Evolutionary conservation across 2,329 filamentous ascomycete genomes (phyloP), one percentile per base, ranked within the genome.

Genomic region (Cytospora piceae): DNA sequence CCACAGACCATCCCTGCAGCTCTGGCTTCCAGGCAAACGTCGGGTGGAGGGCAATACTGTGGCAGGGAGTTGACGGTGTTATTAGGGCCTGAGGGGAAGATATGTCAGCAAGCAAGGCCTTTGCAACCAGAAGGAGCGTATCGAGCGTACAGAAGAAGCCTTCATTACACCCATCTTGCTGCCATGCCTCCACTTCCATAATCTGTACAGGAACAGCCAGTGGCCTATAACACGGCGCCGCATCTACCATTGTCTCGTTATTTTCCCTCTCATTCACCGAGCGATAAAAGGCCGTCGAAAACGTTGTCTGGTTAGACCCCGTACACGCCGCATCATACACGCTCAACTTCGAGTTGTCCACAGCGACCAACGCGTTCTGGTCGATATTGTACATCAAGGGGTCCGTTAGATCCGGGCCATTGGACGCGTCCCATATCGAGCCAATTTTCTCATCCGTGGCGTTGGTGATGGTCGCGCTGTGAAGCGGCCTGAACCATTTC

Each of bases 11-110:
- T 65, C 0, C 77, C 77, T 0, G 74, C 73, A 1, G 80, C 61
- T 61, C 80, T 74, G 2, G 73, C 70, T 49, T 74, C 67, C 37
- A 80, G 79, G 37, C 80, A 82, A 12, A 69, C 59, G 1, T 73
- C 72, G 2, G 77, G 63, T 11, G 80, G 78, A 11, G 79, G 78
- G 53, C 80, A 82, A 64, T 75, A 82, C 62, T 81, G 77, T 9
- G 80, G 80, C 8, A 82, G 71, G 1, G 80, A 81, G 67, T 82
- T 82, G 52, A 79, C 73, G 5, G 80, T 82, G 65, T 81, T 82
- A 60, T 82, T 82, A 39, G 70, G 66, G 66, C 79, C 79, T 81
- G 42, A 8, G 34, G 46, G 1, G 17, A 15, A 24, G 73, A 20
- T 8, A 15, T n/a, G 53, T 52, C 31, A 63, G 42, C 29, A n/a